phyloP scores from a whole-genome alignment of 768 basidiomycete genomes.

The Favolaschia claudopus region DNA sequence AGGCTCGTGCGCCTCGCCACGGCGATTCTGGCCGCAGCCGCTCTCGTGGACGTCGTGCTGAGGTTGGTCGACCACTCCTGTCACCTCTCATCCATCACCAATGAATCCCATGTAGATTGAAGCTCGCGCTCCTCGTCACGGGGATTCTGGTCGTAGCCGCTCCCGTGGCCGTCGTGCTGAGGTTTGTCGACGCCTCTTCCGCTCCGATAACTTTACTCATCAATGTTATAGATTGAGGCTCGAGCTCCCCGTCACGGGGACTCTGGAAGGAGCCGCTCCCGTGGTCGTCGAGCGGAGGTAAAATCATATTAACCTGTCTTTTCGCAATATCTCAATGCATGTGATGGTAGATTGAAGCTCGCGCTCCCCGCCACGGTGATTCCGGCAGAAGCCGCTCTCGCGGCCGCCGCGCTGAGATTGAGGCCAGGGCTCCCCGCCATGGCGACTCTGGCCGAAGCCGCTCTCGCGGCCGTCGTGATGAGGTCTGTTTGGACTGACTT shows the following conservation, averaged over 20 bases:
- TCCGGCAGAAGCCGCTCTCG: background rate
- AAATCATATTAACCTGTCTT: background rate
- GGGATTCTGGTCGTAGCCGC: background rate
- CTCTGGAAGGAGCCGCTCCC: background rate
- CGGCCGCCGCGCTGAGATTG: background rate
- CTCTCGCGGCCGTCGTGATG: background rate
- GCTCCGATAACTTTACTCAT: no score
- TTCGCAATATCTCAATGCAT: background rate
- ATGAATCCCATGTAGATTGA: background rate
- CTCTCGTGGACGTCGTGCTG: constrained; percentile 5
- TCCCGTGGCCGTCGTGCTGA: constrained; percentile 4
- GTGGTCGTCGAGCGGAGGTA: background rate
- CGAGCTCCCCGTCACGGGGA: constrained; percentile 10
- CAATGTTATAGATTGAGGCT: background rate
- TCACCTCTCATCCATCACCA: no score
- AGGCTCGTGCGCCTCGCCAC: constrained; percentile 1
- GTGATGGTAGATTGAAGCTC: background rate
- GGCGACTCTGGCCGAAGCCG: background rate
- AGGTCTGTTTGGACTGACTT: no score
- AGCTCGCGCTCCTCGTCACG: constrained; percentile 13
- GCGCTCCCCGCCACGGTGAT: constrained; percentile 1
- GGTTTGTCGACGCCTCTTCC: no score
- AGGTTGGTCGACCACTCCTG: background rate
- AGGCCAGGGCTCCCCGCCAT: constrained; percentile 2
- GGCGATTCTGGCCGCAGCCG: background rate